Percentiles rank a stretch among this genome's conserved stretches.
Conservation (phyloP, 768 basidiomycete species). For the Porpolomopsis calyptriformis region DNA sequence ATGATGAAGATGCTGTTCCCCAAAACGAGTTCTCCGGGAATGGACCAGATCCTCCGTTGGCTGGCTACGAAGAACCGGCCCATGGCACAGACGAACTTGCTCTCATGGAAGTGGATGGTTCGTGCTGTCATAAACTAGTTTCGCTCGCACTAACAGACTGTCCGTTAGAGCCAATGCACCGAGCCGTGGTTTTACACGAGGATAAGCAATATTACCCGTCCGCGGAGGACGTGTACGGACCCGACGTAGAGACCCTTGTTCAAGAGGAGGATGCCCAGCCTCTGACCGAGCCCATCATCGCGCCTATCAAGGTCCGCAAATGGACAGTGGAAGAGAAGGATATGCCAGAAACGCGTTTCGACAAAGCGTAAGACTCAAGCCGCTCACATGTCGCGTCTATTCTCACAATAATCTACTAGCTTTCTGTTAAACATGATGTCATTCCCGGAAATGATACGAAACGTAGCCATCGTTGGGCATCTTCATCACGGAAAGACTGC, state of each 20-base stretch:
- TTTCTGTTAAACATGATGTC: conserved; percentile 86
- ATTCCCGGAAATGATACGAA: conserved; percentile 91
- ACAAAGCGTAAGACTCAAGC: conserved; percentile 66
- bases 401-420: conserved; percentile 32
- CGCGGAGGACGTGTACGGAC: conserved; percentile 84
- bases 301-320: conserved; percentile 88
- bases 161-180: conserved; percentile 57
- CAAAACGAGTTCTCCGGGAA: conserved; percentile 36
- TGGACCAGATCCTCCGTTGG: conserved; percentile 45
- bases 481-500: conserved; percentile 98
- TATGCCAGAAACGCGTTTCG: conserved; percentile 94
- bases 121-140: conserved; percentile 6
- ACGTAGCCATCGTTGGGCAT: conserved; percentile 93
- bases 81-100: conserved; percentile 45
- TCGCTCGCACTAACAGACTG: conserved; percentile 14
- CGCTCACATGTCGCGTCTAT: conserved; percentile 3
- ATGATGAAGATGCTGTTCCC: conserved; percentile 56
- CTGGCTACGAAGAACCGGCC: conserved; percentile 69
- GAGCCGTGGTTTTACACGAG: conserved; percentile 85
- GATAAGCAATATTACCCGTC: conserved; percentile 98
- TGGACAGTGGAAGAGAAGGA: conserved; percentile 94
- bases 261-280: conserved; percentile 98
- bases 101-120: conserved; percentile 82
- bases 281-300: conserved; percentile 87
- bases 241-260: conserved; percentile 90